Base-by-base conservation (phyloP, 805 yeast species). In the Yarrowia bubula region DNA sequence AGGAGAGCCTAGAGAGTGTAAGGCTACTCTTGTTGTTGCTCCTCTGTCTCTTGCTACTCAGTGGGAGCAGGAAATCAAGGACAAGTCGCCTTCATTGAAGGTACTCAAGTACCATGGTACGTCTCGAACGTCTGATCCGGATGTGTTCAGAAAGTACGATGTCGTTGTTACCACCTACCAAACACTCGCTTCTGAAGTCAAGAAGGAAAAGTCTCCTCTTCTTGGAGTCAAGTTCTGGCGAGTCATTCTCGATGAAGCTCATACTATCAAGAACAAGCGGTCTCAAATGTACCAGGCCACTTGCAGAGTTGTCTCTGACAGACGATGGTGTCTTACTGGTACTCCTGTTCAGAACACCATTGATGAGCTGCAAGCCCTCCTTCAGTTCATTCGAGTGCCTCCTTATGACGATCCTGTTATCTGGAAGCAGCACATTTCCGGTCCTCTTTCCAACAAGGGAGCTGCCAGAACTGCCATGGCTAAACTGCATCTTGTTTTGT, bases 171-270 rank as follows among this genome's bases (percentile, higher is more conserved):
- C 64, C 35, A 43, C 64, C 28, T 58, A 43, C 64, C 51, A 58
- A 22, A 58, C 64, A 10, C 51, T 58, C 4, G 8, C 51, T 11
- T 44, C 50, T 10, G 64, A 58, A 28, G 35, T 43, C 51, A 58
- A 58, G 42, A 58, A 43, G 35, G 47, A 39, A 8, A 18, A 14
- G 33, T 39, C 60, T 15, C 60, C 62, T 17, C 47, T 58, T n/a
- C 35, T 4, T 69, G 70, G 41, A 32, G 66, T 11, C 70, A 48
- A 32, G 37, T 46, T 38, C 38, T 61, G 65, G 65, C 77, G 91
- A 69, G 75, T 86, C n/a, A 79, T 86, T 38, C 74, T 85, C 28
- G 90, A 86, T 76, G 90, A 86, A 70, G 89, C 88, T 3, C 90
- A 86, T 69, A 77, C 78, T n/a, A 84, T 86, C 68, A 84, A 85